Evolutionary conservation across 1,139 yeast species (phyloP), one percentile per base, ranked within the genome.

Genomic region (Petasospora fabianii): DNA sequence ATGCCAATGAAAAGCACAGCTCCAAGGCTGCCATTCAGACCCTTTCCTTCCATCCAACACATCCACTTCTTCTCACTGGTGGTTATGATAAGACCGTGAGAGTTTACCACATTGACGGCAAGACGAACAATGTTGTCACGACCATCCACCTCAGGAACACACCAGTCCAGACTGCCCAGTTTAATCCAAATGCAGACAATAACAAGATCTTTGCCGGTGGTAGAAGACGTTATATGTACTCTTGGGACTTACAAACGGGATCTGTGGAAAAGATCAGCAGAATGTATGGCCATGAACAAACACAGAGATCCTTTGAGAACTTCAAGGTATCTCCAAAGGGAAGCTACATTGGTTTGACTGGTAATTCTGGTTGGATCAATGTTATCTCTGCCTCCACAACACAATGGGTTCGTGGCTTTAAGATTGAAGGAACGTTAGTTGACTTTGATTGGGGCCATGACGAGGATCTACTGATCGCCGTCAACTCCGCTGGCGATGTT

Each of bases 21-120:
- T 77, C 96, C 12, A 77, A 74, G 50, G 73, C 96, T 0, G 96
- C 88, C 1, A 76, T 94, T 19, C 97, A 88, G 62, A 68, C 92
- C 1, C 57, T 94, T 35, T 71, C 84, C 11, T 92, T 92, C 73
- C 98, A 94, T 60, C 86, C 85, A 11, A 68, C 75, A 7, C 94
- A 85, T 54, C 96, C 98, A 21, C 65, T 94, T 31, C 64, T 92
- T 34, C 65, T 92, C 44, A 84, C 96, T 0, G 95, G 94, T 44
- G 99, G 99, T 19, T 88, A 83, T 57, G 99, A 94, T 59, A 75
- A 87, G 54, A 84, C 97, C 0, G 61, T 92, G 42, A 71, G 98
- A 54, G 69, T 94, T 20, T 92, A 81, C 60, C 95, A 92, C 56
- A 77, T 90, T 43, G 98, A 92, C 59, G 97, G 97, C n/a, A 85